These are phyloP conservation scores for Barnettozyma siamensis DNA, from an alignment of 805 yeast genomes.

Conservation along the genomic window DNA sequence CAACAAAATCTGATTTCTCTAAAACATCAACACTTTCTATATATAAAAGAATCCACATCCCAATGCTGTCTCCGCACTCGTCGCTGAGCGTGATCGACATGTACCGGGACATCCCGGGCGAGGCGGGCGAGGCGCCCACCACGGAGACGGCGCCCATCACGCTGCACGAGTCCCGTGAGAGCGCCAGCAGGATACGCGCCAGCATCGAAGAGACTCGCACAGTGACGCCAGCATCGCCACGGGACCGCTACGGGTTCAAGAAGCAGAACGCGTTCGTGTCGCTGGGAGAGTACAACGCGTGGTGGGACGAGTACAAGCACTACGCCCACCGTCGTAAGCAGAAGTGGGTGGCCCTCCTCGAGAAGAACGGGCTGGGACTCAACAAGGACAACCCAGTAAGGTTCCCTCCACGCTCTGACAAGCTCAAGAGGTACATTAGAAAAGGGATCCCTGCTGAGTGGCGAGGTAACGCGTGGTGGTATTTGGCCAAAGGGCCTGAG, in stretches of 20 bases:
- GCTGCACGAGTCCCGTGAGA: conserved; percentile 1
- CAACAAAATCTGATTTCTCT: too few species aligned
- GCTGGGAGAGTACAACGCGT: conserved; percentile 53
- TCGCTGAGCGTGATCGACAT: conserved; percentile 33
- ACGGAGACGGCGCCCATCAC: too few species aligned
- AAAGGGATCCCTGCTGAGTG: conserved; percentile 96
- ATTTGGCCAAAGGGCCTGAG: conserved; percentile 82
- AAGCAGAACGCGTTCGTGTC: conserved; percentile 53
- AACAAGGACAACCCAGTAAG: conserved; percentile 49
- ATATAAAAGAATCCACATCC: too few species aligned
- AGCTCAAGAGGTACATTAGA: conserved; percentile 72
- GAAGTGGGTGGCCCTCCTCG: conserved; percentile 71
- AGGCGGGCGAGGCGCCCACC: too few species aligned
- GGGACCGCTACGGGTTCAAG: conserved; percentile 86
- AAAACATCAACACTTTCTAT: too few species aligned
- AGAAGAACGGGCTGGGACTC: conserved; percentile 55
- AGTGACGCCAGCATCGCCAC: conserved; percentile 13
- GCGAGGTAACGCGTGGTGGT: conserved; percentile 97
- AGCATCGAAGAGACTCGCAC: conserved; percentile 12
- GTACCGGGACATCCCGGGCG: conserved; percentile 26
- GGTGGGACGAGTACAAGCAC: conserved; percentile 65
- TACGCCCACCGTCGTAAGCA: conserved; percentile 59
- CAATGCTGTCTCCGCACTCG: conserved; percentile 9
- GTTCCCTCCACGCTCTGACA: conserved; percentile 75
- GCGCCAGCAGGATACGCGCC: conserved; percentile 10